These are phyloP conservation scores for Macrophomina tecta DNA, from an alignment of 2,329 filamentous ascomycete species.

Conservation along the genomic window DNA sequence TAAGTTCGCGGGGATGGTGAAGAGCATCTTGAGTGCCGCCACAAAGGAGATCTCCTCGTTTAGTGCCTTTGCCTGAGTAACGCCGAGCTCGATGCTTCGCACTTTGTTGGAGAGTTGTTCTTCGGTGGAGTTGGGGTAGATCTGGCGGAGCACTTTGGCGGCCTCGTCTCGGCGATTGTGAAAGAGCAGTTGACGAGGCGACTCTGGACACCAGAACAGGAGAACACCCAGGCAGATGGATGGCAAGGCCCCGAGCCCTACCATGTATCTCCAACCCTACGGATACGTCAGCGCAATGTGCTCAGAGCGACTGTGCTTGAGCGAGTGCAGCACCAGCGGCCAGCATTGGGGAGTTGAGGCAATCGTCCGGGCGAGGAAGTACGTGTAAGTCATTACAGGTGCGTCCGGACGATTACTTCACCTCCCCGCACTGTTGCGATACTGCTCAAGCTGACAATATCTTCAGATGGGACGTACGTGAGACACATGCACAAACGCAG, in stretches of 20 bases:
- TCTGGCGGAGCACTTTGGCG: conserved; percentile 43
- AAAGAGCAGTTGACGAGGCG: conserved; percentile 48
- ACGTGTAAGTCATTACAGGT: no score
- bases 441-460: background rate
- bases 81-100: conserved; percentile 36
- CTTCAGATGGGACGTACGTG: conserved; percentile 41
- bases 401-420: conserved; percentile 52
- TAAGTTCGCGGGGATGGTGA: conserved; percentile 46
- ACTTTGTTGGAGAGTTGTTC: conserved; percentile 32
- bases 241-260: conserved; percentile 46
- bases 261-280: conserved; percentile 44
- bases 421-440: conserved; percentile 40
- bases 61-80: conserved; percentile 44
- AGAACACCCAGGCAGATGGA: conserved; percentile 43
- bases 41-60: conserved; percentile 42
- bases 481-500: conserved; percentile 43
- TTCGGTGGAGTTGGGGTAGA: conserved; percentile 36
- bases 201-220: conserved; percentile 43
- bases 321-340: no score
- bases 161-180: conserved; percentile 42
- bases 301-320: no score
- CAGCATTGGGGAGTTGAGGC: no score
- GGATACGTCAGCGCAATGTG: conserved; percentile 36
- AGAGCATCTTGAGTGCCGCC: conserved; percentile 35
- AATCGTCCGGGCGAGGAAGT: no score